phyloP scores from a whole-genome alignment of 1,284 basidiomycete species.

The Singerocomus rubriflavus region DNA sequence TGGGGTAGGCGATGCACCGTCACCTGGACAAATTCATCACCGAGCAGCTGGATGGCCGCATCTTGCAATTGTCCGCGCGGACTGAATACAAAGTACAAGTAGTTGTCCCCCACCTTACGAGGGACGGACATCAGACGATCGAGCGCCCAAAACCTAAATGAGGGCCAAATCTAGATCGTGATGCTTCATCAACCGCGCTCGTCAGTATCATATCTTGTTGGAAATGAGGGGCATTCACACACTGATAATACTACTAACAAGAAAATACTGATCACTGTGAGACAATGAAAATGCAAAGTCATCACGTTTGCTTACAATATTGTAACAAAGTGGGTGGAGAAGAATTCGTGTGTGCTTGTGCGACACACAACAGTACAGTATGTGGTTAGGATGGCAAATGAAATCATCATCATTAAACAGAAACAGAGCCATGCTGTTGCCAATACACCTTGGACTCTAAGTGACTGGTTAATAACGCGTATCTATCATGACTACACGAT shows the following conservation, averaged over 20 bases:
- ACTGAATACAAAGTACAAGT: slow-evolving; percentile 25
- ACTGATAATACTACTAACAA: slow-evolving; percentile 40
- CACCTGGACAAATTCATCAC: slow-evolving; percentile 26
- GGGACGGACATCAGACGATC: slow-evolving; percentile 54
- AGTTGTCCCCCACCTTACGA: slow-evolving; percentile 52
- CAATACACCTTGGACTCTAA: no score
- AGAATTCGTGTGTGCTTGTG: slow-evolving; percentile 30
- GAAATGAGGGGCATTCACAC: slow-evolving; percentile 18
- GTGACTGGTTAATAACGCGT: no score
- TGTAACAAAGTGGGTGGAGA: slow-evolving; percentile 39
- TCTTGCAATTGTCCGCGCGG: slow-evolving; percentile 19
- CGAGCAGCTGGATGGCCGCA: slow-evolving; percentile 25
- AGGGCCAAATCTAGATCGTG: slow-evolving; percentile 49
- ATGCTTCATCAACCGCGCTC: slow-evolving; percentile 5
- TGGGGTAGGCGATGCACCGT: slow-evolving; percentile 23
- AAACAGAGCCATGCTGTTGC: no score
- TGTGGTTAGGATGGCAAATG: no score
- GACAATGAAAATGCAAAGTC: background rate
- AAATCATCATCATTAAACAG: no score
- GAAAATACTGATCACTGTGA: slow-evolving; percentile 34
- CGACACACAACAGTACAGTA: no score
- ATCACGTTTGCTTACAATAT: slow-evolving; percentile 36
- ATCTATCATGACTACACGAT: no score
- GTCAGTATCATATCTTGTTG: background rate
- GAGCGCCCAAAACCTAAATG: slow-evolving; percentile 61